Conservation (phyloP, 176 grass and related monocot genomes). For the Carex littledalei region DNA sequence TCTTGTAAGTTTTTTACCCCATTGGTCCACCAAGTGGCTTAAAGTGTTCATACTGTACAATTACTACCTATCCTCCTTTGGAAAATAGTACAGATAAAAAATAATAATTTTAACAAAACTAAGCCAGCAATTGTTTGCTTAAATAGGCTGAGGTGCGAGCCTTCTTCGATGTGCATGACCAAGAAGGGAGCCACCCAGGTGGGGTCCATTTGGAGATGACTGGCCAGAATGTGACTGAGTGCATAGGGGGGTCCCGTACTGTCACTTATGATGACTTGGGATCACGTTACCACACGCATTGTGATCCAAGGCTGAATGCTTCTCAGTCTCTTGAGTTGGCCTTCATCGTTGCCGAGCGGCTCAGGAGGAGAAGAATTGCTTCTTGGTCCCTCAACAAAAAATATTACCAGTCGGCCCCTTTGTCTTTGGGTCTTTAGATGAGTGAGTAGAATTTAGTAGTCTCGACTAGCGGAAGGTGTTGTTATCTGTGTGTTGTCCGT, state of each 20-base stretch:
- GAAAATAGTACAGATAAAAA: neutral
- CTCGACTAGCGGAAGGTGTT: neutral
- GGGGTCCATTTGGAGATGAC: conserved; percentile 87
- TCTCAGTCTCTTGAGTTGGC: conserved; percentile 85
- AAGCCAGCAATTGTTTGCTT: neutral
- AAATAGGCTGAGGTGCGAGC: conserved; percentile 68
- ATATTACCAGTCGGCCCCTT: conserved; percentile 5
- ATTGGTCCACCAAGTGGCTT: neutral
- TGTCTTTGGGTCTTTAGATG: conserved; percentile 39
- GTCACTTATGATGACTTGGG: conserved; percentile 66
- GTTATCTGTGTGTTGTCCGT: neutral
- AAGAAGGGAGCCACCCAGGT: conserved; percentile 78
- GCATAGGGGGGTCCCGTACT: conserved; percentile 56
- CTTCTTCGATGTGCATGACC: conserved; percentile 72
- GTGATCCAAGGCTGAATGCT: conserved; percentile 78
- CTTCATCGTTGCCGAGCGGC: conserved; percentile 61
- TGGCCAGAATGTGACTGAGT: conserved; percentile 76
- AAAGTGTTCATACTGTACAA: neutral
- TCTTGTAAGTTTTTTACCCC: neutral
- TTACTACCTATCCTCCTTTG: neutral
- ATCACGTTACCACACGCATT: conserved; percentile 64
- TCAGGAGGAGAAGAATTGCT: conserved; percentile 65
- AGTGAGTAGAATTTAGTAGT: neutral
- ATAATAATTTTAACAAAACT: neutral
- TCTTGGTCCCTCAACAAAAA: conserved; percentile 28